Evolutionary conservation across 1,284 basidiomycete genomes (phyloP).

Genomic region (Thelephora terrestris): DNA sequence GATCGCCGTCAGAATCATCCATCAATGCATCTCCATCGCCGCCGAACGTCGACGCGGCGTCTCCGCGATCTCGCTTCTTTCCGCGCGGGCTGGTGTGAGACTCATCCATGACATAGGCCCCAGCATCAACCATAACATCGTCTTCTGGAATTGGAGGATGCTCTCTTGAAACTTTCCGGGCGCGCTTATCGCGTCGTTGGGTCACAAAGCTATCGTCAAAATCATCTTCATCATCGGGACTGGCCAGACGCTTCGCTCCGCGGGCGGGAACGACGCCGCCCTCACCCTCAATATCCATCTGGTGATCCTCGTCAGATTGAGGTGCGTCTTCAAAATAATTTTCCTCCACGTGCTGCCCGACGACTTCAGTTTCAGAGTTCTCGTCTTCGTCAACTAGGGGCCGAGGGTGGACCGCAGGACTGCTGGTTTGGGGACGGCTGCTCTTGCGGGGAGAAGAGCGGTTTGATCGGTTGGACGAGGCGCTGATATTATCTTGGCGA

Average conservation of each 20-base stretch:
- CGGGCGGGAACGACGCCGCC: slow-evolving; percentile 22
- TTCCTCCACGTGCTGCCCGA: slow-evolving; percentile 22
- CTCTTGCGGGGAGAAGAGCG: no score
- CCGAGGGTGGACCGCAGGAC: no score
- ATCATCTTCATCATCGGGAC: slow-evolving; percentile 27
- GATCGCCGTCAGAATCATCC: slow-evolving; percentile 18
- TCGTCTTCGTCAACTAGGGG: slow-evolving; percentile 3
- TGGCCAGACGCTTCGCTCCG: slow-evolving; percentile 38
- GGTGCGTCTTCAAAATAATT: slow-evolving; percentile 36
- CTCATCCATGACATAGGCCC: slow-evolving; percentile 17
- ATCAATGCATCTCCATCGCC: slow-evolving; percentile 42
- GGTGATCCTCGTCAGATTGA: slow-evolving; percentile 12
- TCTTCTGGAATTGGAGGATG: slow-evolving; percentile 16
- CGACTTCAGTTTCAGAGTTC: slow-evolving; percentile 6
- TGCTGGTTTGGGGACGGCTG: no score
- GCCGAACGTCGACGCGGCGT: slow-evolving; percentile 61
- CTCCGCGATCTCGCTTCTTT: slow-evolving; percentile 64
- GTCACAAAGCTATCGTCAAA: slow-evolving; percentile 12
- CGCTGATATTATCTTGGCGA: no score
- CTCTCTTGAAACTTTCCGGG: slow-evolving; percentile 37
- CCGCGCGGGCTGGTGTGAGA: slow-evolving; percentile 37
- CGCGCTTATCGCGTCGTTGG: slow-evolving; percentile 25
- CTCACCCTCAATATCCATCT: slow-evolving; percentile 18
- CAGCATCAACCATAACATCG: slow-evolving; percentile 13
- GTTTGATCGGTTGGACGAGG: no score